Conservation (phyloP, 148 eudicot genomes). For the Euryodendron excelsum region DNA sequence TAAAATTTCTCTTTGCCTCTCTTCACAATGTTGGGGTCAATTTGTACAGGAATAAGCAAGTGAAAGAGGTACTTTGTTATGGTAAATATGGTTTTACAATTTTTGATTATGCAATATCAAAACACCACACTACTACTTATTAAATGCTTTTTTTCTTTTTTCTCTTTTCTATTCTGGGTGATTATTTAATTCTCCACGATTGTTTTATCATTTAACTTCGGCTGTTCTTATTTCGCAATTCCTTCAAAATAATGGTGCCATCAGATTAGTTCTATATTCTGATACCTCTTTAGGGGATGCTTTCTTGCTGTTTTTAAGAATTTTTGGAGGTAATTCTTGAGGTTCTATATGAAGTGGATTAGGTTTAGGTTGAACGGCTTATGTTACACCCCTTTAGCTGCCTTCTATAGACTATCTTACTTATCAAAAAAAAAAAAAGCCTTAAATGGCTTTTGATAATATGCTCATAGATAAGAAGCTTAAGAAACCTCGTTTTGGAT, state of each 20-base stretch:
- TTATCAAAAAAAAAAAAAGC: too few relatives aligned
- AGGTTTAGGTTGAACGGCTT: too few relatives aligned
- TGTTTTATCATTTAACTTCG: background rate
- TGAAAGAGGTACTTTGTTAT: constrained; percentile 56
- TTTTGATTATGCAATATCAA: background rate
- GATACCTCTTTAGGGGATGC: background rate
- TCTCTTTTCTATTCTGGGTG: background rate
- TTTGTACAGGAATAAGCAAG: constrained; percentile 43
- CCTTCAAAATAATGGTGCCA: background rate
- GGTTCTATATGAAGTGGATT: too few relatives aligned
- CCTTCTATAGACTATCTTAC: too few relatives aligned
- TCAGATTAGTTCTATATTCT: background rate
- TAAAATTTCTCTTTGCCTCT: constrained; percentile 54
- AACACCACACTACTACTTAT: background rate
- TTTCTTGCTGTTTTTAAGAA: background rate
- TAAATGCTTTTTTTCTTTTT: background rate
- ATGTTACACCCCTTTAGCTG: too few relatives aligned
- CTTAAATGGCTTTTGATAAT: too few relatives aligned
- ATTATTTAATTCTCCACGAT: background rate
- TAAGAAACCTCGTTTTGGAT: too few relatives aligned
- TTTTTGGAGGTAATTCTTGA: background rate
- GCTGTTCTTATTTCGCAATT: background rate
- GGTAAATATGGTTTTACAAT: constrained; percentile 4
- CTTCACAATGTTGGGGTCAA: constrained; percentile 65
- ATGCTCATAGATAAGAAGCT: too few relatives aligned